A percentile compares a stretch with the other conserved stretches of the same genome.
Conservation (phyloP, 129 eudicot genomes). For the Helianthus annuus region DNA sequence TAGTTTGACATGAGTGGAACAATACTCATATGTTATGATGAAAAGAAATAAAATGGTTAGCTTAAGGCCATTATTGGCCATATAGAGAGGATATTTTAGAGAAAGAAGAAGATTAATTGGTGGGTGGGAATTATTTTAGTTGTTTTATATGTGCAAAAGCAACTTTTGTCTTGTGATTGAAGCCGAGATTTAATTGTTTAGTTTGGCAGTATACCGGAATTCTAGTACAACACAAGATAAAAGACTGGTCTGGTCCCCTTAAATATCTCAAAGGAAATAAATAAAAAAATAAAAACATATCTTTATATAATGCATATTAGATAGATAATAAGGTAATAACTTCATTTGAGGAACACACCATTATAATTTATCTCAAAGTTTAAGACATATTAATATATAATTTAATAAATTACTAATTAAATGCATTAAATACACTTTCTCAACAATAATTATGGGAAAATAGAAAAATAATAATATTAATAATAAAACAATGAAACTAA, state of each 20-base stretch:
- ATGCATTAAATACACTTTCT: no score
- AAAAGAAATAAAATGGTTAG: slow-evolving; percentile 24
- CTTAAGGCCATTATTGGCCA: slow-evolving; percentile 37
- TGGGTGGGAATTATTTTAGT: not conserved
- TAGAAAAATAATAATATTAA: no score
- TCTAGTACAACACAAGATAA: slow-evolving; percentile 12
- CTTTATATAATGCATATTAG: no score
- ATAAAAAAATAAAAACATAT: not conserved
- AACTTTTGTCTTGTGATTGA: slow-evolving; percentile 24
- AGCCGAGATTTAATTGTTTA: slow-evolving; percentile 18
- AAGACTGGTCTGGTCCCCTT: not conserved
- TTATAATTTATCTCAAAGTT: no score
- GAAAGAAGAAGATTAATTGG: slow-evolving; percentile 1
- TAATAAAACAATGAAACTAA: no score
- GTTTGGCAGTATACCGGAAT: not conserved
- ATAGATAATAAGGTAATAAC: no score
- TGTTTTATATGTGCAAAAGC: slow-evolving; percentile 10
- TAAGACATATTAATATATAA: no score
- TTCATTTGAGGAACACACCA: no score
- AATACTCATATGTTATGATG: slow-evolving; percentile 27
- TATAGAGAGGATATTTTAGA: slow-evolving; percentile 12
- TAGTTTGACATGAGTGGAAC: slow-evolving; percentile 19
- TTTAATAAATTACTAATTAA: no score
- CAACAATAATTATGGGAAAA: no score
- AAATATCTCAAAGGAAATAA: no score